Evolutionary conservation across 345 rosid genomes (phyloP), one percentile per base, ranked within the genome.

Genomic region (Bruguiera sexangula): DNA sequence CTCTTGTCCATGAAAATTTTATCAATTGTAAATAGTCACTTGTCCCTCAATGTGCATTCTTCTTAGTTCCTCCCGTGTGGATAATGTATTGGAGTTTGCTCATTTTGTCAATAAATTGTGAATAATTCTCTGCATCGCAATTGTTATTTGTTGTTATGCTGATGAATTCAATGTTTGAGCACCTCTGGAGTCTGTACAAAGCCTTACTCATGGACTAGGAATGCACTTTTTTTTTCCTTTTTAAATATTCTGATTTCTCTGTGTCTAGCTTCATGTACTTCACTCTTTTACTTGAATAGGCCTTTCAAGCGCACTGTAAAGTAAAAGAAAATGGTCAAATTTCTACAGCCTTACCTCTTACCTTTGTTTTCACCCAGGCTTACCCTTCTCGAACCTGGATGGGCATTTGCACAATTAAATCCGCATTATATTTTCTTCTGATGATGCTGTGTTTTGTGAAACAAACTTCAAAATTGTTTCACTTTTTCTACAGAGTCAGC

Each of bases 41-140:
- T 48, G 24, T 22, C 51, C 57, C 61, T 26, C 7, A 26, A 60
- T 13, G 60, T 66, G 62, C 71, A 66, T 73, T 78, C 55, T 71
- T 68, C 18, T 34, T 43, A 50, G 55, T 59, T 72, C 67, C 55
- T 10, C 50, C 53, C 69, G 63, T 52, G 73, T 70, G 67, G 76
- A 68, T 66, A 67, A 53, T 74, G 71, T 65, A 71, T 63, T n/a
- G 31, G 60, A 65, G 51, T 19, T 71, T 26, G 67, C 80, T 67
- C 27, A 48, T 54, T 73, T 61, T 76, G 72, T 78, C 58, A 65
- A 60, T 80, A 61, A 73, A 50, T 34, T 66, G 76, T 63, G 71
- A 71, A 75, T 77, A 73, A 10, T 77, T 77, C 52, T 71, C 22
- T 27, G 15, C 27, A 18, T 37, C 9, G 8, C 46, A 22, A 22